Conservation (phyloP, 208 protist species). For the Acanthamoeba quina region DNA sequence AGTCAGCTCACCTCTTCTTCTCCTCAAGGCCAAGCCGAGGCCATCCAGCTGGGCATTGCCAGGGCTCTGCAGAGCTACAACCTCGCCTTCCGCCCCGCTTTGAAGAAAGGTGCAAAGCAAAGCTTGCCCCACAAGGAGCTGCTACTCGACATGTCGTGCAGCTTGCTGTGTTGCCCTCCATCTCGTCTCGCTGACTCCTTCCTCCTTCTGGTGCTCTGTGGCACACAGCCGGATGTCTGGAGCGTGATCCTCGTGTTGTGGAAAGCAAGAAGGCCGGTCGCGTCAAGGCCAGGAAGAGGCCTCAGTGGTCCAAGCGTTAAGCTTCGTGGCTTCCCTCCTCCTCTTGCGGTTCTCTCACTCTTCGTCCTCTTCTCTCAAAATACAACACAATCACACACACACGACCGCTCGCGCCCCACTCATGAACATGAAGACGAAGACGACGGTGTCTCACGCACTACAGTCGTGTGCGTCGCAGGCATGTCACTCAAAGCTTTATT, state of each 20-base stretch:
- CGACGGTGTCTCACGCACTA: too few species aligned
- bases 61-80: conserved; percentile 46
- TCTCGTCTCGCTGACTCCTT: too few species aligned
- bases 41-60: conserved; percentile 50
- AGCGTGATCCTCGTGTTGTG: conserved; percentile 57
- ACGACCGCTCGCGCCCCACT: neutral
- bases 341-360: neutral
- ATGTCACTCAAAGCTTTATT: neutral
- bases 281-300: conserved; percentile 58
- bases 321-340: neutral
- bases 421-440: too few species aligned
- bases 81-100: conserved; percentile 38
- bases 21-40: conserved; percentile 43
- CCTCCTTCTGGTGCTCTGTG: neutral
- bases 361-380: neutral
- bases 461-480: too few species aligned
- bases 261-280: conserved; percentile 73
- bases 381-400: neutral
- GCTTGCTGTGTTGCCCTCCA: neutral
- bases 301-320: conserved; percentile 73
- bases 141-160: neutral
- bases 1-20: neutral
- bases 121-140: neutral
- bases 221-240: conserved; percentile 37
- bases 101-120: conserved; percentile 56